phyloP scores from a whole-genome alignment of 2,329 filamentous ascomycete species.

The Albifimbria verrucaria region DNA sequence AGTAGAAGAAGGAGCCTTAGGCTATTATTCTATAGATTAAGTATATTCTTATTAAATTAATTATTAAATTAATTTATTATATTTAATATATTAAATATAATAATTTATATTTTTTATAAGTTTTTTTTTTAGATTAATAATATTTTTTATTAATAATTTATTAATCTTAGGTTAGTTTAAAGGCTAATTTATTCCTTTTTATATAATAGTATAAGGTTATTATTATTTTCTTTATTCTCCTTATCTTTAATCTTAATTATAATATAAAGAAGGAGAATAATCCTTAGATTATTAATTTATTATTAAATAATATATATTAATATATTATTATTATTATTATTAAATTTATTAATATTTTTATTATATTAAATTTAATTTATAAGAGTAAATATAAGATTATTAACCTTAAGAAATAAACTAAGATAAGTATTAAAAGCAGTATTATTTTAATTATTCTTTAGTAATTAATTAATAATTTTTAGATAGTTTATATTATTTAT shows the following conservation, averaged over 20 bases:
- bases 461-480: not conserved
- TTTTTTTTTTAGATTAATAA: not conserved
- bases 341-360: not conserved
- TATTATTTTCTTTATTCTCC: not conserved
- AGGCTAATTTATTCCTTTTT: not conserved
- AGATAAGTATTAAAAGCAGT: no score
- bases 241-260: not conserved
- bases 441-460: no score
- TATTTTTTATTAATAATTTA: not conserved
- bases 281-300: not conserved
- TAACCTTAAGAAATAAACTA: no score
- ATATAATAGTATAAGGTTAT: not conserved
- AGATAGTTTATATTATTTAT: no score
- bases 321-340: not conserved
- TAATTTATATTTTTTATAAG: not conserved
- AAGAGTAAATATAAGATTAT: no score
- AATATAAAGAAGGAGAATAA: not conserved
- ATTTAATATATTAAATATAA: not conserved
- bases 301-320: not conserved
- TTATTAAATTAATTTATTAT: conserved; percentile 2
- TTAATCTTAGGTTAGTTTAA: not conserved
- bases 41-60: not conserved
- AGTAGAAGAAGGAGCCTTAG: not conserved
- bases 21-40: not conserved
- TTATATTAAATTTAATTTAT: not conserved